Evolutionary conservation across 1,284 basidiomycete genomes (phyloP).

Genomic region (Cryptococcus depauperatus): DNA sequence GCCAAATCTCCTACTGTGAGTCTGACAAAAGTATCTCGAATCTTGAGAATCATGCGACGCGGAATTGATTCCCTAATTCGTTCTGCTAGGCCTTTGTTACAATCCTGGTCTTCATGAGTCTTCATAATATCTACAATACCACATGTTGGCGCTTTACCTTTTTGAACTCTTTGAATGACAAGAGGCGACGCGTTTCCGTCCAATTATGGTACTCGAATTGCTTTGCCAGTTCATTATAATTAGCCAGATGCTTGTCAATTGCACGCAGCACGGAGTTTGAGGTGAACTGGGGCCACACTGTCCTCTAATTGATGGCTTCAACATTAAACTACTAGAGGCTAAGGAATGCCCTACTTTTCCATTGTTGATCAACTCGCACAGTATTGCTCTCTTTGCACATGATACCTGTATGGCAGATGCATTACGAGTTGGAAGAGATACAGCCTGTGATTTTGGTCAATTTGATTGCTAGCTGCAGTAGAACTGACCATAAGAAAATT

Average conservation of each 20-base stretch:
- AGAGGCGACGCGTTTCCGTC: conserved; percentile 15
- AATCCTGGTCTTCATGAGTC: conserved; percentile 21
- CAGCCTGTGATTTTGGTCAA: conserved; percentile 19
- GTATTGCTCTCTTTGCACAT: conserved; percentile 36
- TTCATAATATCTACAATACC: background rate
- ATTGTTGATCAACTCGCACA: conserved; percentile 31
- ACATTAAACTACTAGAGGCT: background rate
- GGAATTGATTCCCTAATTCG: conserved; percentile 28
- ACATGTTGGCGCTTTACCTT: conserved; percentile 14
- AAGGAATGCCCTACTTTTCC: conserved; percentile 24
- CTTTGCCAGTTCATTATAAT: conserved; percentile 32
- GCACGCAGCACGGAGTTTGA: conserved; percentile 17
- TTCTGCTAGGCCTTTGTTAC: conserved; percentile 29
- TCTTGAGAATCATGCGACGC: conserved; percentile 25
- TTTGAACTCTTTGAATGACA: conserved; percentile 12
- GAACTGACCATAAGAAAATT: conserved; percentile 28
- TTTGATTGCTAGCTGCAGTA: background rate
- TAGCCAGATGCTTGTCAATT: conserved; percentile 24
- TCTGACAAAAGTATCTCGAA: conserved; percentile 29
- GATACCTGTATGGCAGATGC: conserved; percentile 36
- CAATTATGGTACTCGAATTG: conserved; percentile 29
- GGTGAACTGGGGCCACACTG: conserved; percentile 29
- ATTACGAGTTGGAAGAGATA: conserved; percentile 24
- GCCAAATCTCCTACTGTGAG: conserved; percentile 25
- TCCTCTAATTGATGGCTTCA: conserved; percentile 5